These are phyloP conservation scores for Limnomonas spitsbergensis DNA, from an alignment of 139 green algal genomes.

Conservation along the genomic window DNA sequence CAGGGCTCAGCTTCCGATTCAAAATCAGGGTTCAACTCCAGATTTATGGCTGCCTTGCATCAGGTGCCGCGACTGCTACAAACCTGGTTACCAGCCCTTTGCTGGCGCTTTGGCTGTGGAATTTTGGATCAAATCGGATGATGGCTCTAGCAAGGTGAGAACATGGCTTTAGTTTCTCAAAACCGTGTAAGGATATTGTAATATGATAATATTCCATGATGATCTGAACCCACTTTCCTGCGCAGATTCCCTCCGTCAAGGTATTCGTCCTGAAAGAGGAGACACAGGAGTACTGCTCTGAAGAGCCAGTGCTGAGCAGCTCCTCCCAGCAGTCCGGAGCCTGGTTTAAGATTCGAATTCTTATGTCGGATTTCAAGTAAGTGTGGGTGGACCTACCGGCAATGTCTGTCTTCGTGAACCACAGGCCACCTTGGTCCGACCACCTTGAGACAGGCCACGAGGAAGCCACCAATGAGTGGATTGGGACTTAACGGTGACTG, in stretches of 20 bases:
- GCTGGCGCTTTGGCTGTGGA: slow-evolving; percentile 7
- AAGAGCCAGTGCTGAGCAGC: not conserved
- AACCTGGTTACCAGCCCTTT: slow-evolving; percentile 44
- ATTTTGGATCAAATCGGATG: slow-evolving; percentile 28
- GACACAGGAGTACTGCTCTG: slow-evolving; percentile 9
- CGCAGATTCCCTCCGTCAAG: slow-evolving; percentile 9
- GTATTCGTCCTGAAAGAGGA: slow-evolving; percentile 10
- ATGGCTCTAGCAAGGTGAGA: not conserved
- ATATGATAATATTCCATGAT: not conserved
- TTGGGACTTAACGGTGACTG: too few species aligned
- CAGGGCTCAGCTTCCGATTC: not conserved
- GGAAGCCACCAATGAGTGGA: too few species aligned
- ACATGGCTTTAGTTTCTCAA: not conserved
- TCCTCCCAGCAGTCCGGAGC: not conserved
- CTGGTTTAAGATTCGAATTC: not conserved
- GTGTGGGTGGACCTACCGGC: not conserved
- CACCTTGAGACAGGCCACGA: too few species aligned
- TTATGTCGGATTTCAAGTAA: not conserved
- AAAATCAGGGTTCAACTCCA: not conserved
- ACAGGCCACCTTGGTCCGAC: too few species aligned
- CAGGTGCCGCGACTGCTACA: slow-evolving; percentile 31
- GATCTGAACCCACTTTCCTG: not conserved
- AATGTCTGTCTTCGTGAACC: too few species aligned
- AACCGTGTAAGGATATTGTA: not conserved
- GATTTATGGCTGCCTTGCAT: not conserved